These are phyloP conservation scores for Caloboletus inedulis DNA, from an alignment of 1,284 basidiomycete genomes.

Conservation along the genomic window DNA sequence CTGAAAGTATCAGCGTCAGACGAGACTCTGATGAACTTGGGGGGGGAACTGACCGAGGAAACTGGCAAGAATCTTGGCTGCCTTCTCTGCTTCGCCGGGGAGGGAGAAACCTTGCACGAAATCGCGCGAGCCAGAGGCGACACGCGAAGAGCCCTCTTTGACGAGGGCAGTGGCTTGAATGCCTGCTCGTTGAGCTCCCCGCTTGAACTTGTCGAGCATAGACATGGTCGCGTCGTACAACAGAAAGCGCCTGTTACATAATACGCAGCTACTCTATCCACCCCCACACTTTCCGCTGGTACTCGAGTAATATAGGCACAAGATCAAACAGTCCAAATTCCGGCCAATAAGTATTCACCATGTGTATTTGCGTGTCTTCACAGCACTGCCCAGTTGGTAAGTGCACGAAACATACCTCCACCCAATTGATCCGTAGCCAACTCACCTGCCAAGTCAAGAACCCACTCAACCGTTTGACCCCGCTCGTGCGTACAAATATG, in stretches of 20 bases:
- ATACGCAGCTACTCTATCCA: not conserved
- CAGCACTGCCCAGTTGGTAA: slow-evolving; percentile 49
- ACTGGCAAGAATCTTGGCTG: slow-evolving; percentile 84
- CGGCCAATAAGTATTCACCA: slow-evolving; percentile 91
- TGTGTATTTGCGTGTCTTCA: slow-evolving; percentile 88
- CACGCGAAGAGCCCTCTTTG: slow-evolving; percentile 59
- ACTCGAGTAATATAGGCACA: slow-evolving; percentile 81
- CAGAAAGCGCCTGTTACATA: not conserved
- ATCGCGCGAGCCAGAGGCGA: slow-evolving; percentile 68
- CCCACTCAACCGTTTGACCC: slow-evolving; percentile 88
- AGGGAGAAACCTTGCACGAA: slow-evolving; percentile 83
- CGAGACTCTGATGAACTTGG: not conserved
- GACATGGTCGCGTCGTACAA: slow-evolving; percentile 39
- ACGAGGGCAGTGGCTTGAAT: slow-evolving; percentile 75
- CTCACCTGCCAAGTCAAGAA: slow-evolving; percentile 93
- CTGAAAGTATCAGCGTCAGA: too few relatives aligned
- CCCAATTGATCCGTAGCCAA: not conserved
- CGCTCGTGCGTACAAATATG: slow-evolving; percentile 89
- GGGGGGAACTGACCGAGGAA: slow-evolving; percentile 70
- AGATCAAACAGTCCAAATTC: slow-evolving; percentile 89
- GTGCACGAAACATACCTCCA: not conserved
- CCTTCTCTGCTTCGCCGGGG: slow-evolving; percentile 86
- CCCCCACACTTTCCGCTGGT: slow-evolving; percentile 78
- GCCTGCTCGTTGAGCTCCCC: slow-evolving; percentile 78
- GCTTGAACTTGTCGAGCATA: slow-evolving; percentile 77